Conservation (phyloP, 78 protist species). For the Emiliania huxleyi region DNA sequence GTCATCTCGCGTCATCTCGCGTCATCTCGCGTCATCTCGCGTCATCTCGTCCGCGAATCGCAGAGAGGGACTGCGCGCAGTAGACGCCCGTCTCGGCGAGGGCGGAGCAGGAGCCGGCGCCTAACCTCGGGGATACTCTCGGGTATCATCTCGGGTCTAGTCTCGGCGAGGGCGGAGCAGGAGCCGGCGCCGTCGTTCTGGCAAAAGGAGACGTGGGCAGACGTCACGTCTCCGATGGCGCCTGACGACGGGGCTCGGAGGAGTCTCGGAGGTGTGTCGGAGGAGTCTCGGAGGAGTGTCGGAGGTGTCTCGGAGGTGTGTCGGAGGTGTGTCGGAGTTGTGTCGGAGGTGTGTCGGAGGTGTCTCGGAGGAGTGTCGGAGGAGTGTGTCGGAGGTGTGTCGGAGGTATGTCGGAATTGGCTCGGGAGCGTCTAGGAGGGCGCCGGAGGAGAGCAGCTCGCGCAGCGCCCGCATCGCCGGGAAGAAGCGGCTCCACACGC, state of each 20-base stretch:
- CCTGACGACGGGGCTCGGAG: too few relatives aligned
- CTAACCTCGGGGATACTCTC: neutral
- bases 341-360: too few relatives aligned
- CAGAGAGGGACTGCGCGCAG: neutral
- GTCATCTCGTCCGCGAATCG: too few relatives aligned
- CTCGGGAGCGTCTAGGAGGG: neutral
- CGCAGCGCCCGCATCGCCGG: neutral
- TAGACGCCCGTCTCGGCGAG: neutral
- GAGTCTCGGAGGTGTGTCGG: too few relatives aligned
- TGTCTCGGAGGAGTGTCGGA: too few relatives aligned
- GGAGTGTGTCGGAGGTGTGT: too few relatives aligned
- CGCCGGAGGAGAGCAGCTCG: neutral
- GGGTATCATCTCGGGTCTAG: neutral
- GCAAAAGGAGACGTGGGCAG: neutral
- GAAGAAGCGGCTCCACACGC: conserved; percentile 4
- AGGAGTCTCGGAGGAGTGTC: too few relatives aligned
- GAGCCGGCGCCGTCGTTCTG: neutral
- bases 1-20: too few relatives aligned
- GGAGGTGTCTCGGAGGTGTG: too few relatives aligned
- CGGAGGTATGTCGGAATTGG: too few relatives aligned
- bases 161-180: neutral
- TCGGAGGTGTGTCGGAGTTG: too few relatives aligned
- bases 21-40: too few relatives aligned
- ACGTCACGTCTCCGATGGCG: neutral
- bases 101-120: neutral